Conservation (phyloP, 2,329 filamentous ascomycete species). For the Aspergillus tamarii region DNA sequence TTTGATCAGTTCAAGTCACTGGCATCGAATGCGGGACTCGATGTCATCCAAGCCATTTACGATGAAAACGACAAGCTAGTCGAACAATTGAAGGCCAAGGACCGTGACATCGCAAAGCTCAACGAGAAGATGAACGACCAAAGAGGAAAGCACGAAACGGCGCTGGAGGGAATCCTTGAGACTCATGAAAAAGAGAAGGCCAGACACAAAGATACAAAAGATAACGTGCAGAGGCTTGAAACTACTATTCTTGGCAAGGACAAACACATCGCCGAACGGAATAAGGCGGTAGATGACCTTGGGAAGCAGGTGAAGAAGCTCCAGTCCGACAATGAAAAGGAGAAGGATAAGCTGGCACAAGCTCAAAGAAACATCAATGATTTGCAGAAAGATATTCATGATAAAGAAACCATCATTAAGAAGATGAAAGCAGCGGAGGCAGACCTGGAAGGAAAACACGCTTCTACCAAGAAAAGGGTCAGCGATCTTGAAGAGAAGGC, state of each 20-base stretch:
- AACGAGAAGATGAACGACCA: not conserved
- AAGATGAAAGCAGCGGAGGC: not conserved
- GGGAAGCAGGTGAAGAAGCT: not conserved
- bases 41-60: not conserved
- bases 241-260: not conserved
- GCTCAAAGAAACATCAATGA: not conserved
- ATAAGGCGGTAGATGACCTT: not conserved
- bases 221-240: not conserved
- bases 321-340: not conserved
- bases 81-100: not conserved
- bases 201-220: not conserved
- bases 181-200: rapidly evolving
- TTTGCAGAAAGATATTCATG: not conserved
- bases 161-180: not conserved
- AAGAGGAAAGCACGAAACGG: not conserved
- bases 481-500: not conserved
- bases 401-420: not conserved
- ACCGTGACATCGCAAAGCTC: not conserved
- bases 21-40: not conserved
- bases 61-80: not conserved
- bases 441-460: not conserved
- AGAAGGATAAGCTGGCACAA: not conserved
- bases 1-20: not conserved
- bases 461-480: not conserved
- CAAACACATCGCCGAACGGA: not conserved